Evolutionary conservation across 108 stramenopile species (phyloP), one percentile per base, ranked within the genome.

Genomic region (Hondaea fermentalgiana): DNA sequence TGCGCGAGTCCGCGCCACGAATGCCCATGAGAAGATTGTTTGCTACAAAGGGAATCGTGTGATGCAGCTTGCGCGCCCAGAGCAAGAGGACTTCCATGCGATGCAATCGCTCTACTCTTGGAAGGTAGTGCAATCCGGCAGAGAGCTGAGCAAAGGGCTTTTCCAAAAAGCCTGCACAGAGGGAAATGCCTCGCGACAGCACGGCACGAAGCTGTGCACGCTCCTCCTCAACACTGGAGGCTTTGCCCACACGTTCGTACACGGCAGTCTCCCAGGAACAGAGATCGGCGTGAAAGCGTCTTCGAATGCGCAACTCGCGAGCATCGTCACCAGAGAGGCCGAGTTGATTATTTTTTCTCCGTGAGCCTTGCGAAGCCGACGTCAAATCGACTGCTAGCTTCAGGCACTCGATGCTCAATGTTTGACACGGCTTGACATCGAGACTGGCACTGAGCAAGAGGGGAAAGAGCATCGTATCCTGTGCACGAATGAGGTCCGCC

Each of bases 21-120:
- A 83, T 83, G n/a, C 49, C 51, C 45, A 83, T 83, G 45, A 83
- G 76, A 12, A 83, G 51, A 35, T 83, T 83, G n/a, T 53, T 83
- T 6, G 51, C 76, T 12, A 83, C 51, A 3, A 83, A 47, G 10
- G 76, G 76, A 12, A 83, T 53, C 10, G 10, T 53, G n/a, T 3
- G 45, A 12, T 47, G n/a, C n/a, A 83, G n/a, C 51, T 53, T 83
- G 19, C 25, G n/a, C 12, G 76, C 44, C 76, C 76, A 83, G 5
- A 83, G 76, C 1, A 83, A 23, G n/a, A 83, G 28, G n/a, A 47
- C 28, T 35, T 83, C 76, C 76, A 83, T 53, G 76, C 76, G 76
- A 35, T 83, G 76, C 25, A 83, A 4, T 6, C 4, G 19, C 51
- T 83, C 76, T 17, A 25, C 76, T 6, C 17, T 23, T 12, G 76